These are phyloP conservation scores for Penicillium lagena DNA, from an alignment of 495 filamentous ascomycete species.

Conservation along the genomic window DNA sequence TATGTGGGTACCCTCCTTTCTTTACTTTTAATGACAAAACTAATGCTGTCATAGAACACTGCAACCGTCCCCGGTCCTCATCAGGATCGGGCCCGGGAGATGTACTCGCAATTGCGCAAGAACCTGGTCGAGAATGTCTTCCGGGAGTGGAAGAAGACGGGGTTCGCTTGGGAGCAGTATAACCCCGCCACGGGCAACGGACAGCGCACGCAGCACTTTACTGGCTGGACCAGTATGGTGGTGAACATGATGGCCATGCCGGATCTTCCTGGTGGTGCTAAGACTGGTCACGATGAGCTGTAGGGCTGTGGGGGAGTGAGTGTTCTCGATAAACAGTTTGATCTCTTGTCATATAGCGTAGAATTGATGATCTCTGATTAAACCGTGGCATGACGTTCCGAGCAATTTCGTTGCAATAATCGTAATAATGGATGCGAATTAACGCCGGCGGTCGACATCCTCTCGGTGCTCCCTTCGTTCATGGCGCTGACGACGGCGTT, in stretches of 20 bases:
- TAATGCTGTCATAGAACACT: slow-evolving; percentile 23
- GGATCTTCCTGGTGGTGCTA: slow-evolving; percentile 31
- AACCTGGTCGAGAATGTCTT: slow-evolving; percentile 90
- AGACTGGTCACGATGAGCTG: slow-evolving; percentile 36
- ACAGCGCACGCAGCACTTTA: slow-evolving; percentile 95
- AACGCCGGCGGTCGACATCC: slow-evolving; percentile 17
- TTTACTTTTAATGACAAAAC: slow-evolving; percentile 10
- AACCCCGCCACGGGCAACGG: slow-evolving; percentile 87
- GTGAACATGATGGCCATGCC: slow-evolving; percentile 97
- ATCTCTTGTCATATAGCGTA: slow-evolving; percentile 1
- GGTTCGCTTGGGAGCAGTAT: slow-evolving; percentile 99
- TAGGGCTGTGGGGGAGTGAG: slow-evolving; percentile 8
- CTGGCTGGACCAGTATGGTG: slow-evolving; percentile 95
- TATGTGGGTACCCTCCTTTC: slow-evolving; percentile 52
- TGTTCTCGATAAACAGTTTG: slow-evolving; percentile 16
- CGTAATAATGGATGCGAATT: not conserved
- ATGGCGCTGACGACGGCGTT: slow-evolving; percentile 19
- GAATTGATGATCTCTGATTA: not conserved
- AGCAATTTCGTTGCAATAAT: too few species aligned
- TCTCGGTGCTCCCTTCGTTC: slow-evolving; percentile 21
- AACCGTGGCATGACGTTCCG: not conserved
- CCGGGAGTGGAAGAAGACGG: slow-evolving; percentile 78
- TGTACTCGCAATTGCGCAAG: slow-evolving; percentile 70
- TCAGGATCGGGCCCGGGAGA: slow-evolving; percentile 56
- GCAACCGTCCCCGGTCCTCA: slow-evolving; percentile 57